phyloP scores from a whole-genome alignment of 495 filamentous ascomycete species.

The Tuber brumale region DNA sequence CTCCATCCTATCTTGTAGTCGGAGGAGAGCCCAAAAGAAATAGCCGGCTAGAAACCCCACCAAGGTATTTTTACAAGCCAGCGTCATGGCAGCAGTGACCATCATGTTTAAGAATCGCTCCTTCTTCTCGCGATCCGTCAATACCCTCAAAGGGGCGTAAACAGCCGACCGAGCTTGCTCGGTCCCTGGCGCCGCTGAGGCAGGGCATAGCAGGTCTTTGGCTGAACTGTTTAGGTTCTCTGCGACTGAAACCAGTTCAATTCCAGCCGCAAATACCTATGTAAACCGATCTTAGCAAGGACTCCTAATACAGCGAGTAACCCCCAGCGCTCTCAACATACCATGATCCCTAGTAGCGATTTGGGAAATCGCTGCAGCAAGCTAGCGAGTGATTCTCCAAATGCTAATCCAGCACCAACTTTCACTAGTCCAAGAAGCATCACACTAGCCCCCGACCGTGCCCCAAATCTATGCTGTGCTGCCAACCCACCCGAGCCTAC shows the following conservation, averaged over 20 bases:
- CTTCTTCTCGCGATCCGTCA: constrained; percentile 57
- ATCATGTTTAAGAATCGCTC: constrained; percentile 82
- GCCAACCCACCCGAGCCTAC: constrained; percentile 70
- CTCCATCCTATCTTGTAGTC: constrained; percentile 42
- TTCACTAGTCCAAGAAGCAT: constrained; percentile 74
- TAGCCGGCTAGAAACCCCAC: constrained; percentile 77
- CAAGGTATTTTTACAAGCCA: constrained; percentile 86
- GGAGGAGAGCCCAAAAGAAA: constrained; percentile 46
- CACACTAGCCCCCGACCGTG: constrained; percentile 74
- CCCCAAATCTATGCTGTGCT: constrained; percentile 82
- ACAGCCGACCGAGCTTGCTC: constrained; percentile 39
- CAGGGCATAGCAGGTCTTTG: constrained; percentile 50
- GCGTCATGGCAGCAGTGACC: constrained; percentile 67
- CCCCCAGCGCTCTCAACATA: constrained; percentile 10
- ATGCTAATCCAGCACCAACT: constrained; percentile 64
- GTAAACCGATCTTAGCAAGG: not conserved
- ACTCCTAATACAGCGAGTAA: not conserved
- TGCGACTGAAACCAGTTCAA: constrained; percentile 78
- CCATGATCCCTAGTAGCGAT: constrained; percentile 73
- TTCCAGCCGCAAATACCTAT: constrained; percentile 65
- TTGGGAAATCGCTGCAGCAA: constrained; percentile 65
- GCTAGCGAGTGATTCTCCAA: constrained; percentile 61
- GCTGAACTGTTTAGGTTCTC: constrained; percentile 71
- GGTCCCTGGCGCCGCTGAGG: constrained; percentile 42
- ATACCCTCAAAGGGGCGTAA: constrained; percentile 41